Conservation (phyloP, 1,284 basidiomycete species). For the Irpex rosettiformis region DNA sequence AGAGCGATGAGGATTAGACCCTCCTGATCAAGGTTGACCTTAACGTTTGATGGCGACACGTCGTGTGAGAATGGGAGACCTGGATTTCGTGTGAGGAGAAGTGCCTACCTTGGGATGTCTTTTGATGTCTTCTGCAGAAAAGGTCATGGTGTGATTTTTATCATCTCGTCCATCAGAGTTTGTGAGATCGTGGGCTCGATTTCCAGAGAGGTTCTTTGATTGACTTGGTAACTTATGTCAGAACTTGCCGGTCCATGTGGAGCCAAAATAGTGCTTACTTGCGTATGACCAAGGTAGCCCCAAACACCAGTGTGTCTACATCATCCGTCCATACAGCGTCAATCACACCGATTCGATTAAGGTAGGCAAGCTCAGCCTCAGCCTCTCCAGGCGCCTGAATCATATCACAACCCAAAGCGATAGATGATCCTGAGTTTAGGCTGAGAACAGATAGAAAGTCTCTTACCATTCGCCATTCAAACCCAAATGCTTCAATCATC, state of each 20-base stretch:
- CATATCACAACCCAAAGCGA: neutral
- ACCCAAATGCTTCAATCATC: slow-evolving; percentile 86
- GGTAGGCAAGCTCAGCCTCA: slow-evolving; percentile 90
- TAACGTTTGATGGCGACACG: too few species aligned
- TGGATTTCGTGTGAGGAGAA: too few species aligned
- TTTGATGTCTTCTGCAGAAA: slow-evolving; percentile 50
- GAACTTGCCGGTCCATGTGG: neutral
- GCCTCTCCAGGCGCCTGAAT: slow-evolving; percentile 88
- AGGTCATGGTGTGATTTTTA: slow-evolving; percentile 72
- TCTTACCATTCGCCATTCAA: slow-evolving; percentile 78
- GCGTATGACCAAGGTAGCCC: slow-evolving; percentile 77
- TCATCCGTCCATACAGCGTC: slow-evolving; percentile 94
- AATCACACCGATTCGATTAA: slow-evolving; percentile 78
- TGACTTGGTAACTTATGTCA: slow-evolving; percentile 35
- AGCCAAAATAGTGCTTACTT: slow-evolving; percentile 42
- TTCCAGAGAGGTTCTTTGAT: slow-evolving; percentile 71
- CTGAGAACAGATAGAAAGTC: neutral
- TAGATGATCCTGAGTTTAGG: neutral
- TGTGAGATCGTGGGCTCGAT: slow-evolving; percentile 53
- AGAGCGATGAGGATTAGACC: slow-evolving; percentile 86
- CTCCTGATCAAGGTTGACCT: slow-evolving; percentile 62
- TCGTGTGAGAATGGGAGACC: too few species aligned
- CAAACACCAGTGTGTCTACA: slow-evolving; percentile 90
- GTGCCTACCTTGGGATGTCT: slow-evolving; percentile 15
- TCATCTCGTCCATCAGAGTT: slow-evolving; percentile 69